Percentiles rank a stretch among this genome's conserved stretches.
Conservation (phyloP, 106 monocot species). For the Dendrobium officinale region DNA sequence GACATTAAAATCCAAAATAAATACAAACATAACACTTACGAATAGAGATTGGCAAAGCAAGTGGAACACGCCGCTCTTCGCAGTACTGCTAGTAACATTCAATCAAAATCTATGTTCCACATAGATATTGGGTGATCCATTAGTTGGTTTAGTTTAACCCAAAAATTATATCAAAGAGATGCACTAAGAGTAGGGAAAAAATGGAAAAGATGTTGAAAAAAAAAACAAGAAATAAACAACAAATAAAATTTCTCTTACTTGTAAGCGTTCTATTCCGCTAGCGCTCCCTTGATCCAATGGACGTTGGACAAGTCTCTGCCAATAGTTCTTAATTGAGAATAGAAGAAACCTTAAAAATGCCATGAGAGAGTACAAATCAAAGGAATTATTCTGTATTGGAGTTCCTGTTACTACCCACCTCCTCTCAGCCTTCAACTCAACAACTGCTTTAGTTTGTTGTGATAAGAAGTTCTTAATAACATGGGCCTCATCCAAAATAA, state of each 20-base stretch:
- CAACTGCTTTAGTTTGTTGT: conserved; percentile 84
- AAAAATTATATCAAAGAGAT: not conserved
- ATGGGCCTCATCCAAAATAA: conserved; percentile 93
- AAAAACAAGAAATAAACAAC: not conserved
- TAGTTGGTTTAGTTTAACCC: not conserved
- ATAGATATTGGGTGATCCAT: not conserved
- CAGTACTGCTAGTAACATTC: not conserved
- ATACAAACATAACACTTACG: not conserved
- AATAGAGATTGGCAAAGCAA: not conserved
- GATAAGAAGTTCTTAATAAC: conserved; percentile 78
- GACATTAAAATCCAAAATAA: not conserved
- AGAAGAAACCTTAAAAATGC: conserved; percentile 83
- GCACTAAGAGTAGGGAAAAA: not conserved
- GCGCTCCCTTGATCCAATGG: conserved; percentile 55
- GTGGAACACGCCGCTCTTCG: not conserved
- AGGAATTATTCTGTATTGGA: conserved; percentile 89
- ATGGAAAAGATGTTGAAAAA: not conserved
- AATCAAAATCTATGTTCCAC: not conserved
- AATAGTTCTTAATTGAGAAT: conserved; percentile 86
- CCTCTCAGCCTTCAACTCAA: conserved; percentile 81
- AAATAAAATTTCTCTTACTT: conserved; percentile 30
- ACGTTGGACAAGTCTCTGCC: conserved; percentile 77
- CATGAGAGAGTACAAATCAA: conserved; percentile 93
- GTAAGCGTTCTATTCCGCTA: conserved; percentile 71
- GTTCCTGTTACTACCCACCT: conserved; percentile 95